Evolutionary conservation across 306 rosid species (phyloP), one percentile per base, ranked within the genome.

Genomic region (Begonia fuchsioides): DNA sequence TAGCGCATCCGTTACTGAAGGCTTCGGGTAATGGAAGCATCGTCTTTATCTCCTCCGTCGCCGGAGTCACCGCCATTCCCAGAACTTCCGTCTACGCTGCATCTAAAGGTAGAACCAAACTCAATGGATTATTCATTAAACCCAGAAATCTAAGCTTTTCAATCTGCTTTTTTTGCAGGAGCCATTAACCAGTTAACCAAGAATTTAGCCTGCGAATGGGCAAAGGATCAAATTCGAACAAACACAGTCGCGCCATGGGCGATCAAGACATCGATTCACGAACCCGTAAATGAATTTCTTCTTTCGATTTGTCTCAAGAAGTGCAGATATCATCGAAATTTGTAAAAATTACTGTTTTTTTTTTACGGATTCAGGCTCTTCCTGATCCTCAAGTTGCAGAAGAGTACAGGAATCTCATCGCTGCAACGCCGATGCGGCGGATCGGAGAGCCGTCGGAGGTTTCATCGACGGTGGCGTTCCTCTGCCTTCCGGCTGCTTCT

Each of bases 401-500:
- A 13, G n/a, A 40, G n/a, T 13, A 40, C 44, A 40, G 6, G 44
- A 13, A 40, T 11, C 11, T 13, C 11, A 13, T 40, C 1, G n/a
- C n/a, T 1, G 11, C 44, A 1, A 10, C 74, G 14, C 81, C 81
- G 0, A 3, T 44, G 11, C 32, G 73, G 38, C 76, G 78, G 4
- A 1, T 60, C 0, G 86, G 58, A 47, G 74, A 76, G 52, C 41
- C 77, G 2, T 49, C 41, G 11, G 87, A 79, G 16, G 60, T 73
- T 17, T 71, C 93, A 8, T 15, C 74, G 2, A 0, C 76, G 39
- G 94, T 76, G 18, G 71, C 78, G 6, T 79, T 83, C 51, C 72
- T 79, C n/a, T 83, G 88, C 56, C 80, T 83, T 50, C 88, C 85
- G 0, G 79, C 70, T 9, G 69, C 93, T 15, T 70, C 87, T 0